Conservation (phyloP, 2,329 filamentous ascomycete species). For the Colletotrichum sojae region DNA sequence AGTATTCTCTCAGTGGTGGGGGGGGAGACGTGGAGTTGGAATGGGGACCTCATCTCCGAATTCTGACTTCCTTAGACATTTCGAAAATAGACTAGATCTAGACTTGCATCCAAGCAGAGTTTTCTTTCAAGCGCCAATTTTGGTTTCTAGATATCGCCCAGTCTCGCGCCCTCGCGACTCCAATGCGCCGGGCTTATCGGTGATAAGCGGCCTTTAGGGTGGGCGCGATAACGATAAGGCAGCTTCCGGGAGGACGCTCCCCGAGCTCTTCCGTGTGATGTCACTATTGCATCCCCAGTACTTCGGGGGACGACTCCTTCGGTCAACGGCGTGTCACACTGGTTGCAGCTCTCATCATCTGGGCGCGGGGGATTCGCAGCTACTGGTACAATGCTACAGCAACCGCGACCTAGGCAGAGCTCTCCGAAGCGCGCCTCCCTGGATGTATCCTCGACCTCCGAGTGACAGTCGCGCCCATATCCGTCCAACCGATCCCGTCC, state of each 20-base stretch:
- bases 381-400: neutral
- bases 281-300: constrained; percentile 11
- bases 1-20: no score
- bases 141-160: no score
- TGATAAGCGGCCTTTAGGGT: constrained; percentile 8
- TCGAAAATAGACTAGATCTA: no score
- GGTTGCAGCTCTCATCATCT: neutral
- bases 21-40: no score
- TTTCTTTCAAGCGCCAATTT: no score
- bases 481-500: constrained; percentile 14
- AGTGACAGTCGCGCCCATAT: neutral
- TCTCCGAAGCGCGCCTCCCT: neutral
- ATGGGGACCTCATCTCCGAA: no score
- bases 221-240: constrained; percentile 7
- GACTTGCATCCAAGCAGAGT: no score
- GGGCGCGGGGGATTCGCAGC: neutral
- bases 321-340: neutral
- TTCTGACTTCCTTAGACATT: no score
- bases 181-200: constrained; percentile 8
- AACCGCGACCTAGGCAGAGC: no score
- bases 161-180: neutral
- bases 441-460: constrained; percentile 13
- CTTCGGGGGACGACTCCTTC: neutral
- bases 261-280: constrained; percentile 29
- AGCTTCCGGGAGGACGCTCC: neutral